These are phyloP conservation scores for Paxillus ammoniavirescens DNA, from an alignment of 768 basidiomycete species.

Conservation along the genomic window DNA sequence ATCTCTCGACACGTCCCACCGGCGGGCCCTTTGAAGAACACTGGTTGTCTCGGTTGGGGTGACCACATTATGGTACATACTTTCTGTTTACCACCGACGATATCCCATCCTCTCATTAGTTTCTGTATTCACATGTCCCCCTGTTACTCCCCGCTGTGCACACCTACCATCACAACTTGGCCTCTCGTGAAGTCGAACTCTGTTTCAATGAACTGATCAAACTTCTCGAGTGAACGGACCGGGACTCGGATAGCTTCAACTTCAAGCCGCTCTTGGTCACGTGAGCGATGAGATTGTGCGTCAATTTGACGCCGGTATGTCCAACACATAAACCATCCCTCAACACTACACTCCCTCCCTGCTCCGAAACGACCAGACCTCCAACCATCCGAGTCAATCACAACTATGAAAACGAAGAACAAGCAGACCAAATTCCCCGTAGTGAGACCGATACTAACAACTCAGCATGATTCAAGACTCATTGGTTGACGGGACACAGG, in stretches of 20 bases:
- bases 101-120: too few relatives aligned
- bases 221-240: too few relatives aligned
- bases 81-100: too few relatives aligned
- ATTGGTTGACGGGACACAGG: conserved; percentile 46
- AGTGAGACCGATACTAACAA: conserved; percentile 43
- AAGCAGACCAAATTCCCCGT: conserved; percentile 91
- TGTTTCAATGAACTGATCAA: too few relatives aligned
- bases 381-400: background rate
- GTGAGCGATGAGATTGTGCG: conserved; percentile 24
- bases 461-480: background rate
- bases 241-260: too few relatives aligned
- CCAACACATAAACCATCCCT: conserved; percentile 2
- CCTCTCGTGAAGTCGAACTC: too few relatives aligned
- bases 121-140: too few relatives aligned
- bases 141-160: too few relatives aligned
- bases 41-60: conserved; percentile 89
- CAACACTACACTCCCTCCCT: background rate
- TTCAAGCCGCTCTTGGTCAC: conserved; percentile 12
- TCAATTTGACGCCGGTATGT: conserved; percentile 8
- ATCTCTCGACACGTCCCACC: conserved; percentile 90
- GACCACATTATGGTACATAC: too few relatives aligned
- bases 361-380: background rate
- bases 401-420: conserved; percentile 82
- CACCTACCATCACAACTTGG: too few relatives aligned
- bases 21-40: conserved; percentile 92